These are phyloP conservation scores for Lathyrus oleraceus DNA, from an alignment of 306 rosid genomes.

Conservation along the genomic window DNA sequence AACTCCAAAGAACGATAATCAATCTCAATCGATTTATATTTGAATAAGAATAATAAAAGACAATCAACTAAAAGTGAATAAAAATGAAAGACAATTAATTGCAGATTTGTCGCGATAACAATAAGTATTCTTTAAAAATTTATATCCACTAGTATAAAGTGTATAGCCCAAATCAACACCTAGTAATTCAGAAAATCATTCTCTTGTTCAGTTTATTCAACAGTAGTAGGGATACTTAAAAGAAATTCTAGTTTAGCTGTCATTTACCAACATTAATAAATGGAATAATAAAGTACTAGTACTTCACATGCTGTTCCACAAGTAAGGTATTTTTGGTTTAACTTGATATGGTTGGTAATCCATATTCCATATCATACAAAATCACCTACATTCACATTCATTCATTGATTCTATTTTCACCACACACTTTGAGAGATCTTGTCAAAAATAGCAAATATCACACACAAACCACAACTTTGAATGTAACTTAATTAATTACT, in stretches of 20 bases:
- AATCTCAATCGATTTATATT: too few species aligned
- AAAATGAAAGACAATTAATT: too few species aligned
- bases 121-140: too few species aligned
- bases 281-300: neutral
- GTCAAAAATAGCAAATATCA: neutral
- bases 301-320: neutral
- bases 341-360: slow-evolving; percentile 11
- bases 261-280: neutral
- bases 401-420: neutral
- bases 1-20: too few species aligned
- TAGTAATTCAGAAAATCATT: too few species aligned
- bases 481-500: neutral
- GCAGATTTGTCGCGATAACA: too few species aligned
- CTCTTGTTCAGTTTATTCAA: too few species aligned
- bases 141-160: too few species aligned
- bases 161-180: too few species aligned
- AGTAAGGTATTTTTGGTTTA: neutral
- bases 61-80: too few species aligned
- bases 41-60: too few species aligned
- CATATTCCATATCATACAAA: neutral
- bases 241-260: neutral
- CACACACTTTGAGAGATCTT: neutral
- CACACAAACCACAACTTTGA: neutral
- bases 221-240: neutral
- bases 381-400: neutral